Evolutionary conservation across 106 monocot genomes (phyloP).

Genomic region (Gastrodia elata): DNA sequence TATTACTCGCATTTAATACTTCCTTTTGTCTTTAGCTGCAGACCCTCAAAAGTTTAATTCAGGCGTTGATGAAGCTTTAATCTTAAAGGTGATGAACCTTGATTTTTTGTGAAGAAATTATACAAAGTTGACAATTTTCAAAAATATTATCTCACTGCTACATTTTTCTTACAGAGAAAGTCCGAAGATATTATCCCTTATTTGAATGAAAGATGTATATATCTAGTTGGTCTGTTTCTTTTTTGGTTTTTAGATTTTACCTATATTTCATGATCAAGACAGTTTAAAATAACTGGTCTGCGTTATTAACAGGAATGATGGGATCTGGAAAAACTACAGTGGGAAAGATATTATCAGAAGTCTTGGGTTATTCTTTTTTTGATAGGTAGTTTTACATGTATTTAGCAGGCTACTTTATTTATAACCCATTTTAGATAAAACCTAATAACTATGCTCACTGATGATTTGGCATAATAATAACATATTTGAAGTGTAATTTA

Average conservation of each 20-base stretch:
- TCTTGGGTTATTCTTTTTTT: slow-evolving; percentile 82
- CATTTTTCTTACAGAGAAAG: slow-evolving; percentile 30
- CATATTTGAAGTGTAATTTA: not conserved
- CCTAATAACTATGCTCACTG: not conserved
- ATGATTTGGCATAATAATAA: not conserved
- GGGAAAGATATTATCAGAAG: slow-evolving; percentile 82
- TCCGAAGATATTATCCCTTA: slow-evolving; percentile 31
- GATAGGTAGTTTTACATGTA: slow-evolving; percentile 50
- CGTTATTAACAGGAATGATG: slow-evolving; percentile 74
- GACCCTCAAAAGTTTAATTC: slow-evolving; percentile 11
- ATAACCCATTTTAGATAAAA: not conserved
- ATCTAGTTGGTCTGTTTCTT: slow-evolving; percentile 48
- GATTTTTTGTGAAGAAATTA: not conserved
- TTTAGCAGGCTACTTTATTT: not conserved
- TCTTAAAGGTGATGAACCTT: slow-evolving; percentile 21
- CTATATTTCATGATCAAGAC: not conserved
- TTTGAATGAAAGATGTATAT: slow-evolving; percentile 46
- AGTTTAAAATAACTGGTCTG: not conserved
- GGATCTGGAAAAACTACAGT: slow-evolving; percentile 93
- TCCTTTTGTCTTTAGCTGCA: slow-evolving; percentile 7
- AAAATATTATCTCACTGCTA: slow-evolving; percentile 2
- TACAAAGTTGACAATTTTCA: not conserved
- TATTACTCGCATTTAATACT: not conserved
- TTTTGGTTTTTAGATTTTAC: not conserved
- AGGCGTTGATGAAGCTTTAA: slow-evolving; percentile 33